A percentile compares a stretch with the other conserved stretches of the same genome.
These are phyloP conservation scores for Claviceps sp. DNA, from an alignment of 2,329 filamentous ascomycete genomes.

Conservation along the genomic window DNA sequence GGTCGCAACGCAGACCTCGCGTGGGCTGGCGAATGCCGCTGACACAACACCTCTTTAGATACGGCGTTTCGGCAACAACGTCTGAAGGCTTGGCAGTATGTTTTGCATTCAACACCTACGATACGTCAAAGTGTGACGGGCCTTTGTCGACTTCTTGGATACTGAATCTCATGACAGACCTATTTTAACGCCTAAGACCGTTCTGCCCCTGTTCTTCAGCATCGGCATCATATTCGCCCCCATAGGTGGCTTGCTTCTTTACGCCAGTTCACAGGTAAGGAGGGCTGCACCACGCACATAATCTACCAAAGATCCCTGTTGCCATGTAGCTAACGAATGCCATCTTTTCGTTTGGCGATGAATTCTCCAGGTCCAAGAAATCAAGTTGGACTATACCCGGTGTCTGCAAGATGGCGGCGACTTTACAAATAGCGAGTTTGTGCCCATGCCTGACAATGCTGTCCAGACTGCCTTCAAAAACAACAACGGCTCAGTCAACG, in stretches of 20 bases:
- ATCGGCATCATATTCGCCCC: conserved; percentile 88
- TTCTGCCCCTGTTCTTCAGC: conserved; percentile 78
- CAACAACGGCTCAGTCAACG: conserved; percentile 24
- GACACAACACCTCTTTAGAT: conserved; percentile 40
- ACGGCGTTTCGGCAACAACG: conserved; percentile 95
- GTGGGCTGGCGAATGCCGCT: not conserved
- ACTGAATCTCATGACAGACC: conserved; percentile 41
- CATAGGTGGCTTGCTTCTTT: conserved; percentile 76
- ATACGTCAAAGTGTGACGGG: not conserved
- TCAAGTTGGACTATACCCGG: conserved; percentile 79
- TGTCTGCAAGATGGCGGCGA: conserved; percentile 48
- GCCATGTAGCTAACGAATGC: not conserved
- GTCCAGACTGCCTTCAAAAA: conserved; percentile 62
- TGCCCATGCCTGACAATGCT: conserved; percentile 39
- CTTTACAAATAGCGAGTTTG: conserved; percentile 21
- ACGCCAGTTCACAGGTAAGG: conserved; percentile 64
- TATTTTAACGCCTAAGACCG: conserved; percentile 89
- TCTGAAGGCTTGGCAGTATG: conserved; percentile 96
- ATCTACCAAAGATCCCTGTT: not conserved
- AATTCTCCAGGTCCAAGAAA: conserved; percentile 62
- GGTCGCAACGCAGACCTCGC: conserved; percentile 2
- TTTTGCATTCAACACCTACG: conserved; percentile 12
- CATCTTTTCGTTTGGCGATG: not conserved
- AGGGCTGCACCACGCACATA: conserved; percentile 9
- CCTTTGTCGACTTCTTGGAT: conserved; percentile 21